phyloP scores from a whole-genome alignment of 1,284 basidiomycete genomes.

The Leccinum subspadiceum region DNA sequence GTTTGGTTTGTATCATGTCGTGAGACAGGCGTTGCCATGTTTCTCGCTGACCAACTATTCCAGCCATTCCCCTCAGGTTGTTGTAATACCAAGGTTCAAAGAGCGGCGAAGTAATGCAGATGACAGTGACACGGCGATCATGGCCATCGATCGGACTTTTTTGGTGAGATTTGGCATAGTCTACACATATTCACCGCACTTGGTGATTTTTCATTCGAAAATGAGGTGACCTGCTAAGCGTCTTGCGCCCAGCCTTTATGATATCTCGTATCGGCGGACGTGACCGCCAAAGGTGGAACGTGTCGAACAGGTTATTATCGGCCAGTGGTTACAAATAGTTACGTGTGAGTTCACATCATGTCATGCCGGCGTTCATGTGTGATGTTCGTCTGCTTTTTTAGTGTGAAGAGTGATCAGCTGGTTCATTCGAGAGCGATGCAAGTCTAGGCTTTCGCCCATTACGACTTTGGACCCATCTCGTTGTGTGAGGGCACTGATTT shows the following conservation, averaged over 20 bases:
- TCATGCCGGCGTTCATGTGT: constrained; percentile 1
- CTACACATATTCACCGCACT: constrained; percentile 12
- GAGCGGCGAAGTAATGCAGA: constrained; percentile 13
- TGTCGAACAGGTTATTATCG: constrained; percentile 9
- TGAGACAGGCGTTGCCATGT: neutral
- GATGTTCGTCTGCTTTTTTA: constrained; percentile 3
- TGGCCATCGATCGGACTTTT: constrained; percentile 17
- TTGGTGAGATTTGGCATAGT: constrained; percentile 15
- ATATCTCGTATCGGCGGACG: constrained; percentile 19
- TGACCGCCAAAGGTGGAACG: constrained; percentile 4
- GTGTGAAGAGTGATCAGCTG: constrained; percentile 13
- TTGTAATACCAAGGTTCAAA: constrained; percentile 16
- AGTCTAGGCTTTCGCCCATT: neutral
- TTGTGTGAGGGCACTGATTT: constrained; percentile 10
- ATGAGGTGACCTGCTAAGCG: constrained; percentile 10
- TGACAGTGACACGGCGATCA: constrained; percentile 25
- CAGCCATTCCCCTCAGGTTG: constrained; percentile 7
- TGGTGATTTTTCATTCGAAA: constrained; percentile 29
- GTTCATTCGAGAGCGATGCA: neutral
- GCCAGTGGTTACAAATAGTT: constrained; percentile 9
- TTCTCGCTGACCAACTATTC: neutral
- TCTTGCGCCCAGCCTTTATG: neutral
- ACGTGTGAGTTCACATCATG: constrained; percentile 4
- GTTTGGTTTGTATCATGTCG: neutral
- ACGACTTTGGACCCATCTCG: neutral